phyloP scores from a whole-genome alignment of 2,329 filamentous ascomycete genomes.

The Colletotrichum sp. region DNA sequence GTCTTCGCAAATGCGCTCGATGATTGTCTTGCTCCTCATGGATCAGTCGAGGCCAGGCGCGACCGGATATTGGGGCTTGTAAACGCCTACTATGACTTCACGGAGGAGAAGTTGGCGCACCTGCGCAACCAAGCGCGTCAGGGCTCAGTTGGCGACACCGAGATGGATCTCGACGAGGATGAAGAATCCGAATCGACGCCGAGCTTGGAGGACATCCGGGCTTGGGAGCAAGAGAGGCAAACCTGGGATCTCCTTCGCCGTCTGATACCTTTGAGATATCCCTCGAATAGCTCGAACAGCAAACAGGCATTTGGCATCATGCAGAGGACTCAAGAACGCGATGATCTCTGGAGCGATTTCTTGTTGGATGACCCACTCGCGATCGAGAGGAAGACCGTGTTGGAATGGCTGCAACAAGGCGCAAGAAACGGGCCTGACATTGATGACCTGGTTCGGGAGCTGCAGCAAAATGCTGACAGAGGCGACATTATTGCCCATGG shows the following conservation, averaged over 20 bases:
- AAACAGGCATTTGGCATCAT: not conserved
- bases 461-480: slow-evolving; percentile 77
- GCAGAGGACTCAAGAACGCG: not conserved
- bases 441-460: slow-evolving; percentile 74
- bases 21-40: slow-evolving; percentile 63
- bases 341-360: slow-evolving; percentile 59
- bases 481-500: slow-evolving; percentile 85
- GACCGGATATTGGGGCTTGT: slow-evolving; percentile 72
- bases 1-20: slow-evolving; percentile 85
- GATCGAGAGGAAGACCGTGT: slow-evolving; percentile 76
- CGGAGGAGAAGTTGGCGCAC: slow-evolving; percentile 46
- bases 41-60: slow-evolving; percentile 58
- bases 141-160: slow-evolving; percentile 38
- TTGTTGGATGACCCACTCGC: slow-evolving; percentile 74
- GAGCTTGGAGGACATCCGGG: slow-evolving; percentile 49
- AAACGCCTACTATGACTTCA: slow-evolving; percentile 65
- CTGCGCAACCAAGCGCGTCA: slow-evolving; percentile 42
- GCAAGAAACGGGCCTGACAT: slow-evolving; percentile 75
- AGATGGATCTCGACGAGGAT: slow-evolving; percentile 61
- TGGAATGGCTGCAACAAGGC: slow-evolving; percentile 85
- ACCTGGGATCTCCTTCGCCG: slow-evolving; percentile 87
- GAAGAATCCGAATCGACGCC: slow-evolving; percentile 37
- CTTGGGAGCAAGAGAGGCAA: slow-evolving; percentile 82
- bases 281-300: slow-evolving; percentile 25
- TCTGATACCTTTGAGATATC: slow-evolving; percentile 73